These are phyloP conservation scores for Arxiozyma heterogenica DNA, from an alignment of 1,139 yeast species.

Conservation along the genomic window DNA sequence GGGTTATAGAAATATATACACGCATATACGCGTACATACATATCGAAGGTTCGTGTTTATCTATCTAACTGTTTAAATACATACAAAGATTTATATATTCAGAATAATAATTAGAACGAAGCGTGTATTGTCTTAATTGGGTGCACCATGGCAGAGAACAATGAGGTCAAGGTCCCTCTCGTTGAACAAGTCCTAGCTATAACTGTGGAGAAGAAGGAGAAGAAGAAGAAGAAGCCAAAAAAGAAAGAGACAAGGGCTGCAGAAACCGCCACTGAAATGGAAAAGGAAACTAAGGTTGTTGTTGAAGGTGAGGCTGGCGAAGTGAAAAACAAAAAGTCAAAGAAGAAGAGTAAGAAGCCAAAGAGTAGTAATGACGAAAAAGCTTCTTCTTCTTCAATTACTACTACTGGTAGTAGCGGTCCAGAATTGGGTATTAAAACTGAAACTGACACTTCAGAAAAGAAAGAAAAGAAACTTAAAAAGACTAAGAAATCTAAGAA, in stretches of 20 bases:
- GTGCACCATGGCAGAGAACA: neutral
- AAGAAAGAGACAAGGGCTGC: neutral
- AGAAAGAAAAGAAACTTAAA: conserved; percentile 1
- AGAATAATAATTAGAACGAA: too few relatives aligned
- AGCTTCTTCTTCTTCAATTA: neutral
- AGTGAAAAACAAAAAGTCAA: conserved; percentile 1
- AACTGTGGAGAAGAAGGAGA: neutral
- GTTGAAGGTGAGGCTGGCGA: neutral
- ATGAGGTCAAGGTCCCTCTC: neutral
- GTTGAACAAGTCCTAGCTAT: neutral
- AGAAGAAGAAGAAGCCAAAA: neutral
- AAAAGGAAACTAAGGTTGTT: neutral
- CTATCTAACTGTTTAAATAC: too few relatives aligned
- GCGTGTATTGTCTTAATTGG: too few relatives aligned
- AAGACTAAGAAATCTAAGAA: conserved; percentile 1
- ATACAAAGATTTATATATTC: too few relatives aligned
- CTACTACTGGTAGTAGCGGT: too few relatives aligned
- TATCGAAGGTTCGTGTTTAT: too few relatives aligned
- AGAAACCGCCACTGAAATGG: too few relatives aligned
- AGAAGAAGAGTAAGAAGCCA: conserved; percentile 2
- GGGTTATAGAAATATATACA: too few relatives aligned
- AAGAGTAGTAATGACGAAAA: neutral
- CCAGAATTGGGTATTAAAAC: neutral
- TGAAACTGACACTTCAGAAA: neutral
- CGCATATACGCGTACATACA: too few relatives aligned